A percentile compares a stretch with the other conserved stretches of the same genome.
Evolutionary conservation across 2,329 filamentous ascomycete genomes (phyloP).

Genomic region (Venturia pyrina): DNA sequence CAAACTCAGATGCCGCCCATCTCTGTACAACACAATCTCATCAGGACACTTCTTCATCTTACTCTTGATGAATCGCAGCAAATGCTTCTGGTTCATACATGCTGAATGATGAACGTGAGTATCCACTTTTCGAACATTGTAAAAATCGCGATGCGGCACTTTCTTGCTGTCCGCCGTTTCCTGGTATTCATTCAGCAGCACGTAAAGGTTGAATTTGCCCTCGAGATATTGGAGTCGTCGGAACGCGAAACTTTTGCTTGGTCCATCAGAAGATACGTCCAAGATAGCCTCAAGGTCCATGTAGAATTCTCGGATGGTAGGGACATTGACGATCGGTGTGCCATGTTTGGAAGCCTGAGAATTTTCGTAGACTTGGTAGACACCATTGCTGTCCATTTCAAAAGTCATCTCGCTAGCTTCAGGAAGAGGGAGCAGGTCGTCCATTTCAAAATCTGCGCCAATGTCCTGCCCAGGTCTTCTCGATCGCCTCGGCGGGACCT

Average conservation of each 20-base stretch:
- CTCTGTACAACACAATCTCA: conserved; percentile 84
- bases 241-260: conserved; percentile 95
- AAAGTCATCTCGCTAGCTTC: conserved; percentile 62
- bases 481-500: conserved; percentile 18
- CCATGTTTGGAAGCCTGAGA: conserved; percentile 43
- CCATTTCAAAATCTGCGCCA: conserved; percentile 82
- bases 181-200: conserved; percentile 90
- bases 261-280: conserved; percentile 86
- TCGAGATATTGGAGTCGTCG: conserved; percentile 89
- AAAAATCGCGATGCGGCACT: conserved; percentile 95
- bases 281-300: conserved; percentile 84
- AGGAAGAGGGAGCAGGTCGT: conserved; percentile 67
- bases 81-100: conserved; percentile 99
- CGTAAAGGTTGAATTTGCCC: conserved; percentile 93
- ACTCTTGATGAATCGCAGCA: conserved; percentile 96
- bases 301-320: conserved; percentile 89
- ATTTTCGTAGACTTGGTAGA: conserved; percentile 85
- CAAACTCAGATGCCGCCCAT: conserved; percentile 84
- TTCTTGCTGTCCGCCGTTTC: conserved; percentile 97
- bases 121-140: conserved; percentile 97
- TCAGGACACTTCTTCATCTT: conserved; percentile 99
- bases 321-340: conserved; percentile 69
- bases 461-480: conserved; percentile 85
- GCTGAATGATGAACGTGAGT: conserved; percentile 98
- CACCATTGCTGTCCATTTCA: conserved; percentile 69